Conservation (phyloP, 208 protist species). For the Leptomonas pyrrhocoris region DNA sequence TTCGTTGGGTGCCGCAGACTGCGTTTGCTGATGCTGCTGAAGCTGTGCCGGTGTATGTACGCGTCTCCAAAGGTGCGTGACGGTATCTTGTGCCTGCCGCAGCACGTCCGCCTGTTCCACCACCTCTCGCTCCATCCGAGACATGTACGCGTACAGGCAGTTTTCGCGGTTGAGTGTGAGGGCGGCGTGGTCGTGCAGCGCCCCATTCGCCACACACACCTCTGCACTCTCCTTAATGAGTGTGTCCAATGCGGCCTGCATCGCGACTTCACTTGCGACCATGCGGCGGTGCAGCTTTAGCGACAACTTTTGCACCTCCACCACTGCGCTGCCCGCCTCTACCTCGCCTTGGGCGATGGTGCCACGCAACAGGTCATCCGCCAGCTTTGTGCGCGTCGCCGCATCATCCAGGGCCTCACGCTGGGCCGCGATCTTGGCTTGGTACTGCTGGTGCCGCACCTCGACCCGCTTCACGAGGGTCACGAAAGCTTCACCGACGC, state of each 20-base stretch:
- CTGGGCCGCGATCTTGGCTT: constrained; percentile 44
- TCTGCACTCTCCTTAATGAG: constrained; percentile 58
- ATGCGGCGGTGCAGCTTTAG: constrained; percentile 64
- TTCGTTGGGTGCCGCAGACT: neutral
- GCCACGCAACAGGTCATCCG: constrained; percentile 60
- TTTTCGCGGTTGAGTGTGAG: constrained; percentile 47
- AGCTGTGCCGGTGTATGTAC: constrained; percentile 9
- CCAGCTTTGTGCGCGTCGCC: constrained; percentile 62
- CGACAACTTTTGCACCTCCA: constrained; percentile 42
- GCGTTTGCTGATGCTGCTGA: constrained; percentile 12
- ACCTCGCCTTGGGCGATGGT: constrained; percentile 39
- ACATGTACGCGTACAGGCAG: constrained; percentile 46
- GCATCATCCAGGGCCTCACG: constrained; percentile 53
- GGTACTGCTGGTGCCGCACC: constrained; percentile 33
- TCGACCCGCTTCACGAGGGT: constrained; percentile 48
- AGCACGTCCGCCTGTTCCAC: constrained; percentile 71
- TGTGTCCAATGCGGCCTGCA: constrained; percentile 38
- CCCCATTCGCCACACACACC: constrained; percentile 55
- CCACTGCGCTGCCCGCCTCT: constrained; percentile 46
- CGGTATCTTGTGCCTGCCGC: constrained; percentile 50
- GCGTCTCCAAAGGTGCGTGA: constrained; percentile 33
- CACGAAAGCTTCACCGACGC: constrained; percentile 33
- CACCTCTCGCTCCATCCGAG: constrained; percentile 46
- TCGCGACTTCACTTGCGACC: constrained; percentile 50
- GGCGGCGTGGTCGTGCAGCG: constrained; percentile 45